Base-by-base conservation (phyloP, 805 yeast species). In the Candida silvatica region DNA sequence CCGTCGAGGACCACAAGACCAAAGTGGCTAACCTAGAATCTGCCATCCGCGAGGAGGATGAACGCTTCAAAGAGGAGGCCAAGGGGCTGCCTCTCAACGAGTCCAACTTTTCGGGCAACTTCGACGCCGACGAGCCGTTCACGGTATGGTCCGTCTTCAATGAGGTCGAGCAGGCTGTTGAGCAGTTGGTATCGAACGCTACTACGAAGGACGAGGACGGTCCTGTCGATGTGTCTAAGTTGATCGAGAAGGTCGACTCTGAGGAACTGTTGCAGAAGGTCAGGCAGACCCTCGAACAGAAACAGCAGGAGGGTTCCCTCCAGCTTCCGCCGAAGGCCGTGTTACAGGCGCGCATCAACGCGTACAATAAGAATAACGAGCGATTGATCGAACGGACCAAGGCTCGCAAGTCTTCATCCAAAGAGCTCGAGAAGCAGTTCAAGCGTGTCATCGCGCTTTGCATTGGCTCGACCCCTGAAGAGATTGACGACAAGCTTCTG, bases 61-160 rank as follows among this genome's bases (percentile, higher is more conserved):
- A 59, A 16, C 63, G 67, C 37, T 81, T 80, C 55, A 51, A 63
- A 24, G 61, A 64, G 31, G 61, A 56, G 31, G 54, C 57, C 1
- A 48, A 56, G 34, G 48, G 49, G 27, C 40, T 59, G 20, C 52
- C 59, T n/a, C 29, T 55, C 20, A 48, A 43, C 29, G 56, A 51
- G 57, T 62, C 48, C 49, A 50, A 54, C 44, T 67, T 57, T 40
- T 71, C 70, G 17, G 79, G 77, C 18, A 76, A 69, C 37, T 80
- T 76, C 47, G 90, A 82, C 56, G 90, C 95, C 0, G 97, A 88
- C 58, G 90, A 84, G 50, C 95, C 96, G n/a, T 90, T 85, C 57
- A 69, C 81, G 32, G 71, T 85, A 8, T 66, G 71, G 49, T 65
- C 74, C 5, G 64, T 83, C 11, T 78, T 71, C 48, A 69, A 74